These are phyloP conservation scores for Fusarium gaditjirri DNA, from an alignment of 2,329 filamentous ascomycete genomes.

Conservation along the genomic window DNA sequence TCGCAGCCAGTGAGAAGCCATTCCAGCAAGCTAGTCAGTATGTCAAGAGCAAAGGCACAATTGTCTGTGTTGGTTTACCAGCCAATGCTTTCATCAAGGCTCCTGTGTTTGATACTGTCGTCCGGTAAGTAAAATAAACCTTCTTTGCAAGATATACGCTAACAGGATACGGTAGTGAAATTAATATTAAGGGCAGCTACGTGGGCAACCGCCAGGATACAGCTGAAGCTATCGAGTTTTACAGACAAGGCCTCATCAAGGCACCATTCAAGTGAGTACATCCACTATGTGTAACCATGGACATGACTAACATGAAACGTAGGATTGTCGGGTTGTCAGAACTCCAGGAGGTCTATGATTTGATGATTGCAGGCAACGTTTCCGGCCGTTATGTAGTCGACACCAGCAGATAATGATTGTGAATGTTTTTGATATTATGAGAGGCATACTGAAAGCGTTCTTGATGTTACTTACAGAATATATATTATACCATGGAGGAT, in stretches of 20 bases:
- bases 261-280: slow-evolving; percentile 73
- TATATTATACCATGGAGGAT: not conserved
- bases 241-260: slow-evolving; percentile 80
- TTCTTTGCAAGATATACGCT: not conserved
- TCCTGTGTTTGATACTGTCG: slow-evolving; percentile 86
- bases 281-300: fast-evolving
- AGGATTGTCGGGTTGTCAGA: slow-evolving; percentile 77
- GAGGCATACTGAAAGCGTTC: not conserved
- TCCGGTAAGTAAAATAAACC: slow-evolving; percentile 48
- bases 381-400: slow-evolving; percentile 80
- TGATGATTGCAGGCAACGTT: slow-evolving; percentile 74
- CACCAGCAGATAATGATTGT: slow-evolving; percentile 62
- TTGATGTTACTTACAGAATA: not conserved
- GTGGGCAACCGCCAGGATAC: slow-evolving; percentile 89
- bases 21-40: slow-evolving; percentile 93
- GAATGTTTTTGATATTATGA: not conserved
- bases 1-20: slow-evolving; percentile 86
- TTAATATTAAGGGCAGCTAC: slow-evolving; percentile 88
- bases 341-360: slow-evolving; percentile 77
- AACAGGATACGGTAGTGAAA: slow-evolving; percentile 66
- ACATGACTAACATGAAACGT: not conserved
- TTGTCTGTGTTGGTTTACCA: slow-evolving; percentile 87
- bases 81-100: slow-evolving; percentile 82
- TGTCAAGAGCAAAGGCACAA: slow-evolving; percentile 79
- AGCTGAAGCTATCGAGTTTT: slow-evolving; percentile 89